phyloP scores from a whole-genome alignment of 2,329 filamentous ascomycete genomes.

The Thielaviopsis punctulata region DNA sequence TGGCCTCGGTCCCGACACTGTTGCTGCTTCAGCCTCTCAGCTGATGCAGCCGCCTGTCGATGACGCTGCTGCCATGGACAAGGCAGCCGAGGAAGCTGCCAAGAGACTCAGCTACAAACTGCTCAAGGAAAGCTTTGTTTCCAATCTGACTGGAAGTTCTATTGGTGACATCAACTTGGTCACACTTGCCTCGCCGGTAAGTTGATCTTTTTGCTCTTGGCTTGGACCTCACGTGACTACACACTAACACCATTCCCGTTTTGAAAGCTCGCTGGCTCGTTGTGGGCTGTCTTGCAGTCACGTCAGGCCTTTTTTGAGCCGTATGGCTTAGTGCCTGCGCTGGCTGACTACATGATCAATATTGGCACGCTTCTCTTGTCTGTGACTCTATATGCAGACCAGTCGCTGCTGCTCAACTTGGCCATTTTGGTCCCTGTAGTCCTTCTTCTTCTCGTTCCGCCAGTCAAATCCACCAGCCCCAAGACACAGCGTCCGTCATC shows the following conservation, averaged over 20 bases:
- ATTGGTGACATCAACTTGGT: conserved; percentile 78
- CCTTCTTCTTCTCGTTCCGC: conserved; percentile 32
- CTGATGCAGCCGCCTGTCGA: not conserved
- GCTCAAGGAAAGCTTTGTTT: conserved; percentile 90
- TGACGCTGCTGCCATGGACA: conserved; percentile 20
- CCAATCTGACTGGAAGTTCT: conserved; percentile 67
- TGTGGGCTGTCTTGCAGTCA: conserved; percentile 81
- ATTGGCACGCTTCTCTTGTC: conserved; percentile 67
- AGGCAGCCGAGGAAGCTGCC: conserved; percentile 16
- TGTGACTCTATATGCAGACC: conserved; percentile 65
- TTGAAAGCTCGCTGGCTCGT: conserved; percentile 54
- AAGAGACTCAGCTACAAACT: conserved; percentile 53
- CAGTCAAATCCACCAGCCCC: conserved; percentile 18
- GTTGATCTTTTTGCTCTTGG: conserved; percentile 17
- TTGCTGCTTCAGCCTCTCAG: not conserved
- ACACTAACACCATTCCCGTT: conserved; percentile 1
- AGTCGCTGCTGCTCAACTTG: conserved; percentile 47
- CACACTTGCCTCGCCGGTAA: conserved; percentile 69
- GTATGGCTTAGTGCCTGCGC: conserved; percentile 48
- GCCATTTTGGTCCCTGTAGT: conserved; percentile 56
- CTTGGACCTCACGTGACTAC: conserved; percentile 2
- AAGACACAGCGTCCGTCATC: conserved; percentile 7
- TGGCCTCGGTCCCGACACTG: not conserved
- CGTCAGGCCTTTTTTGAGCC: conserved; percentile 70
- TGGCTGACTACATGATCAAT: conserved; percentile 78